These are phyloP conservation scores for Triticum timopheevii DNA, from an alignment of 176 grass and related monocot species.

Conservation along the genomic window DNA sequence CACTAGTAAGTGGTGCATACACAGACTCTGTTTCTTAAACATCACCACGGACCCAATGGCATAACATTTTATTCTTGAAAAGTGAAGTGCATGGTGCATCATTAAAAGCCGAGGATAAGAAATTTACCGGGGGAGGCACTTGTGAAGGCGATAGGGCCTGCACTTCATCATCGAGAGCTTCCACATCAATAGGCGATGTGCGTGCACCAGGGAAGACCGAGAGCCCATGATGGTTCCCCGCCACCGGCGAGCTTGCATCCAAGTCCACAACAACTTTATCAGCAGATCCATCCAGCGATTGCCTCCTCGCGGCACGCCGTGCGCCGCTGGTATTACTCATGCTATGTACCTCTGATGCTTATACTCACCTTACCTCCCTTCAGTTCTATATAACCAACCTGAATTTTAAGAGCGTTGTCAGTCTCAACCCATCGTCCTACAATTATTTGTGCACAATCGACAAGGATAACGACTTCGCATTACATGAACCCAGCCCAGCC, in stretches of 20 bases:
- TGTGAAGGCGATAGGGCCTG: slow-evolving; percentile 37
- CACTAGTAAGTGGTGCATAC: neutral
- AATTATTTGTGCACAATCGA: neutral
- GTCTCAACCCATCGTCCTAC: neutral
- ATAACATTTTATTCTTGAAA: neutral
- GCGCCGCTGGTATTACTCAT: slow-evolving; percentile 33
- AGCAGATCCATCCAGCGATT: slow-evolving; percentile 16
- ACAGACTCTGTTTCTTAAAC: neutral
- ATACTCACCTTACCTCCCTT: neutral
- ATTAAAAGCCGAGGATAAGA: neutral
- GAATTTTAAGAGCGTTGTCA: slow-evolving; percentile 5
- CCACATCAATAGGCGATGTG: slow-evolving; percentile 43
- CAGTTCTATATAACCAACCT: slow-evolving; percentile 11
- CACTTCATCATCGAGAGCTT: slow-evolving; percentile 49
- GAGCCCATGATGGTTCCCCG: neutral
- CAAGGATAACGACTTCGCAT: neutral
- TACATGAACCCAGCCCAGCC: neutral
- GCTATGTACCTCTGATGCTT: neutral
- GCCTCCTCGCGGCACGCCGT: slow-evolving; percentile 26
- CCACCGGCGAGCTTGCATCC: slow-evolving; percentile 23
- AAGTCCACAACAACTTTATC: slow-evolving; percentile 44
- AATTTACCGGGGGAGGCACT: slow-evolving; percentile 36
- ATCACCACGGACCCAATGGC: neutral
- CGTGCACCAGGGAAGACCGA: slow-evolving; percentile 10
- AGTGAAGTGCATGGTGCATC: neutral